These are phyloP conservation scores for Lipomyces mesembrius DNA, from an alignment of 805 yeast genomes.

Conservation along the genomic window DNA sequence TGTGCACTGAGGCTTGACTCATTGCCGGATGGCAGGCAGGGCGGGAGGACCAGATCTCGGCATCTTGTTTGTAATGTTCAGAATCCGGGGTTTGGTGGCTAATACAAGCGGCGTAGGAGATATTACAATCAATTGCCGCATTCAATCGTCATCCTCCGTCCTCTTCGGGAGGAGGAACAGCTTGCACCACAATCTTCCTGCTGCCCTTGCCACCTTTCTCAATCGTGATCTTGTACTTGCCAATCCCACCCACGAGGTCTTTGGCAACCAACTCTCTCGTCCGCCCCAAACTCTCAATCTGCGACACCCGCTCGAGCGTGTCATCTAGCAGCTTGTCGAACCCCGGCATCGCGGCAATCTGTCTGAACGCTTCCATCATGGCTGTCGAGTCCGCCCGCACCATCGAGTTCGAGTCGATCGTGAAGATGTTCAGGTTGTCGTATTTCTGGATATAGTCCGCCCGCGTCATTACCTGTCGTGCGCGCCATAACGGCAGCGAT, in stretches of 20 bases:
- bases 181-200: constrained; percentile 1
- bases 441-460: constrained; percentile 76
- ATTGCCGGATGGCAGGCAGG: too few relatives aligned
- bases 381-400: constrained; percentile 84
- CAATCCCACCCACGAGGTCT: constrained; percentile 54
- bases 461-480: constrained; percentile 83
- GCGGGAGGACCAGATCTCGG: too few relatives aligned
- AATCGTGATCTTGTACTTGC: constrained; percentile 20
- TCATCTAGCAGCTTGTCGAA: constrained; percentile 69
- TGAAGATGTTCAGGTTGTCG: constrained; percentile 77
- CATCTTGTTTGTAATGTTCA: too few relatives aligned
- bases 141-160: constrained; percentile 4
- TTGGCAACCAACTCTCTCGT: constrained; percentile 77
- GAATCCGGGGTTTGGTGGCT: too few relatives aligned
- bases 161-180: constrained; percentile 17
- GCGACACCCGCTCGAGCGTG: constrained; percentile 69
- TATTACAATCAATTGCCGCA: too few relatives aligned
- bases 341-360: constrained; percentile 71
- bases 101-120: too few relatives aligned
- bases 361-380: constrained; percentile 88
- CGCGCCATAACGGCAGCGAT: constrained; percentile 79
- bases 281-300: constrained; percentile 75
- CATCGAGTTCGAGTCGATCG: constrained; percentile 69
- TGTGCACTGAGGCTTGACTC: too few relatives aligned
- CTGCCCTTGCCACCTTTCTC: constrained; percentile 17